Percentiles rank a stretch among this genome's conserved stretches.
phyloP scores from a whole-genome alignment of 208 protist species.

The Borovskyia barvae region DNA sequence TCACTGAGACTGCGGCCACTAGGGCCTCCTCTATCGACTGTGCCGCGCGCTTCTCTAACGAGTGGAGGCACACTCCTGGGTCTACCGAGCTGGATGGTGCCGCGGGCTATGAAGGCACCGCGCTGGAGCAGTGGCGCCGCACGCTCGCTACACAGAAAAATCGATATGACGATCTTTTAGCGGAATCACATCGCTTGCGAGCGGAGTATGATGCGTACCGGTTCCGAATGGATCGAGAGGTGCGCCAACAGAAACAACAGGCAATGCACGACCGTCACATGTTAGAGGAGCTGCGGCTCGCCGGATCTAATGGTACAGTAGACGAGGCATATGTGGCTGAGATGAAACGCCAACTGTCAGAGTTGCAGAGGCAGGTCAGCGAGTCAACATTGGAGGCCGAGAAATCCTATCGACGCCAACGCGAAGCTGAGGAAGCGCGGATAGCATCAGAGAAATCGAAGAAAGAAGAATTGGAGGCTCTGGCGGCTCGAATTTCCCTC shows the following conservation, averaged over 20 bases:
- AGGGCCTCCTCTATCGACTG: too few species aligned
- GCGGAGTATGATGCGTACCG: conserved; percentile 39
- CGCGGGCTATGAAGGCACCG: too few species aligned
- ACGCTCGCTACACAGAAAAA: conserved; percentile 23
- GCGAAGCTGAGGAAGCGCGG: conserved; percentile 29
- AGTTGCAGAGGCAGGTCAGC: conserved; percentile 23
- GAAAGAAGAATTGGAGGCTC: conserved; percentile 29
- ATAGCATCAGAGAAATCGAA: conserved; percentile 22
- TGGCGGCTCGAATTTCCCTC: conserved; percentile 22
- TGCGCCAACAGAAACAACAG: conserved; percentile 21
- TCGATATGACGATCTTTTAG: conserved; percentile 32
- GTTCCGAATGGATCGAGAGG: conserved; percentile 15
- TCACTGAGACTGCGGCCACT: too few species aligned
- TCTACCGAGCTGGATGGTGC: too few species aligned
- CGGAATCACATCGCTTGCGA: conserved; percentile 21
- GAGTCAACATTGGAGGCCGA: conserved; percentile 17
- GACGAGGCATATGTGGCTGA: conserved; percentile 30
- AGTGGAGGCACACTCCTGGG: too few species aligned
- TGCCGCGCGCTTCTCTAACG: too few species aligned
- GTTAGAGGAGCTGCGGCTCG: conserved; percentile 37
- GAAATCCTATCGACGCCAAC: conserved; percentile 34
- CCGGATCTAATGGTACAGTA: conserved; percentile 21
- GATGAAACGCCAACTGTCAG: conserved; percentile 23
- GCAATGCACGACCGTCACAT: conserved; percentile 27
- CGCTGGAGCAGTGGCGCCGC: conserved; percentile 13